phyloP scores from a whole-genome alignment of 2,329 filamentous ascomycete genomes.

The Neopestalotiopsis sp. region DNA sequence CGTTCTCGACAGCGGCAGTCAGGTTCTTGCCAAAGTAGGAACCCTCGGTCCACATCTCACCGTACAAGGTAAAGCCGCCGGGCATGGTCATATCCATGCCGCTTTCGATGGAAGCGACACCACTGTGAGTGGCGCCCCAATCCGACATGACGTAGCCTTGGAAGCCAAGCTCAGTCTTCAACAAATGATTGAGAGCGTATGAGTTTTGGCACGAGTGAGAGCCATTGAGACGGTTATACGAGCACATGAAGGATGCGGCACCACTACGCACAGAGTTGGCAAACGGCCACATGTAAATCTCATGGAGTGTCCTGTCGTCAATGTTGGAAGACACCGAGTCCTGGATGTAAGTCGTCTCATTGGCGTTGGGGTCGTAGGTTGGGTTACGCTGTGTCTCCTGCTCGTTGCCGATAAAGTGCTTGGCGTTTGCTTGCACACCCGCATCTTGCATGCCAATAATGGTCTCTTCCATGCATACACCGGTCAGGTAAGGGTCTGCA shows the following conservation, averaged over 20 bases:
- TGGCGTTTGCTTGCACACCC: constrained; percentile 43
- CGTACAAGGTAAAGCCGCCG: constrained; percentile 36
- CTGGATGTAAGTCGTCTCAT: constrained; percentile 1
- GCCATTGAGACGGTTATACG: constrained; percentile 81
- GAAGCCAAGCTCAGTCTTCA: constrained; percentile 57
- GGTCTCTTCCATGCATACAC: constrained; percentile 48
- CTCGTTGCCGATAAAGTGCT: constrained; percentile 44
- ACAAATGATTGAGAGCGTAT: constrained; percentile 42
- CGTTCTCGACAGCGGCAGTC: constrained; percentile 26
- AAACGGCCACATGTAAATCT: constrained; percentile 81
- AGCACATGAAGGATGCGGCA: constrained; percentile 68
- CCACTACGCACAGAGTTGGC: constrained; percentile 73
- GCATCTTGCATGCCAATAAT: constrained; percentile 41
- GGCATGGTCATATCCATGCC: constrained; percentile 51
- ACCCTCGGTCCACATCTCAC: constrained; percentile 33
- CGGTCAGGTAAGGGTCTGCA: constrained; percentile 71
- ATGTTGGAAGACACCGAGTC: constrained; percentile 59
- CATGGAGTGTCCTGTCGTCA: constrained; percentile 78
- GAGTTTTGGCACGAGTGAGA: constrained; percentile 82
- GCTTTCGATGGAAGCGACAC: constrained; percentile 40
- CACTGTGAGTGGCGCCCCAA: constrained; percentile 40
- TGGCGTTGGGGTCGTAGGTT: constrained; percentile 6
- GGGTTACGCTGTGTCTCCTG: constrained; percentile 23
- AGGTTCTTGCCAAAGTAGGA: constrained; percentile 52
- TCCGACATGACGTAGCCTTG: constrained; percentile 50